phyloP scores from a whole-genome alignment of 805 yeast species.

The Kodamaea nitidulidarum region DNA sequence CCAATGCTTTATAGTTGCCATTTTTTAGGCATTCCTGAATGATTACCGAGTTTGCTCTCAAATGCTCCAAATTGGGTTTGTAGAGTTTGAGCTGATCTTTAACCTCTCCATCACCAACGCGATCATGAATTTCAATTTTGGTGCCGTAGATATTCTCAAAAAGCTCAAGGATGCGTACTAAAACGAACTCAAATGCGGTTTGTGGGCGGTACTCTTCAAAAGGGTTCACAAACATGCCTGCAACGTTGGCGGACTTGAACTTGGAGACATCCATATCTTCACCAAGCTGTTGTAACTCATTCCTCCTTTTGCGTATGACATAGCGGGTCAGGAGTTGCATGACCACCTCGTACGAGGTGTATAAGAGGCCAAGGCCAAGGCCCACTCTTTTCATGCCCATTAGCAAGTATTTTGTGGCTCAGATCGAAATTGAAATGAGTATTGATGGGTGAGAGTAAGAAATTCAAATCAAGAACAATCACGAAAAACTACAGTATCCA shows the following conservation, averaged over 20 bases:
- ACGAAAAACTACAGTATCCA: too few relatives aligned
- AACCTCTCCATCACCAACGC: constrained; percentile 52
- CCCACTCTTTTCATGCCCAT: constrained; percentile 32
- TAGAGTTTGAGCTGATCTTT: constrained; percentile 55
- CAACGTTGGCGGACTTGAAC: constrained; percentile 41
- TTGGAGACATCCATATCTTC: constrained; percentile 15
- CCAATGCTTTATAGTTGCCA: constrained; percentile 17
- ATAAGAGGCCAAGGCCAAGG: constrained; percentile 45
- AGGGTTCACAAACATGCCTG: constrained; percentile 86
- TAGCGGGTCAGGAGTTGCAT: constrained; percentile 52
- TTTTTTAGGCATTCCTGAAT: constrained; percentile 24
- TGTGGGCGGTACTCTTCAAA: constrained; percentile 87
- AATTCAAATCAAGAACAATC: not conserved
- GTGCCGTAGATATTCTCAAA: constrained; percentile 50
- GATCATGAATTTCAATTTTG: constrained; percentile 33
- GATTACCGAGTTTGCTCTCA: constrained; percentile 31
- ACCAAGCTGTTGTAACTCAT: constrained; percentile 14
- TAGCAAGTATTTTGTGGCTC: not conserved
- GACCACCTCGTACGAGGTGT: constrained; percentile 63
- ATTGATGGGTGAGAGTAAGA: not conserved
- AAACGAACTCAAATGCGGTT: constrained; percentile 79
- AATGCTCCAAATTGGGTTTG: constrained; percentile 51
- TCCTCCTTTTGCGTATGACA: constrained; percentile 47
- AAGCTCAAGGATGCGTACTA: constrained; percentile 67
- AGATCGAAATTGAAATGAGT: not conserved